Evolutionary conservation across 164 flowering plant genomes (phyloP).

Genomic region (Malania oleifera): DNA sequence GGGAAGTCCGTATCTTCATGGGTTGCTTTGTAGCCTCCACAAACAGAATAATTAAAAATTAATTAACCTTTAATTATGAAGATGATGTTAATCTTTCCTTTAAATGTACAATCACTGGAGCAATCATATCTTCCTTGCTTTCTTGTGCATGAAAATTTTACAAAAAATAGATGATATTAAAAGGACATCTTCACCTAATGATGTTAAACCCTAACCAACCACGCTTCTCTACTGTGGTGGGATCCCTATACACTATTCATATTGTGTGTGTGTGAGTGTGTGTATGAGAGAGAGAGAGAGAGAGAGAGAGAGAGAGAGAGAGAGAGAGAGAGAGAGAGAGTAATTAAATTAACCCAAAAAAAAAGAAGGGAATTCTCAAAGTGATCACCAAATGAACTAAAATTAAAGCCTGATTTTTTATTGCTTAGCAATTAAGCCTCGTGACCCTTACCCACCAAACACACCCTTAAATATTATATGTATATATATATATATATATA

Average conservation of each 20-base stretch:
- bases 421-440: slow-evolving; percentile 25
- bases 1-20: slow-evolving; percentile 1
- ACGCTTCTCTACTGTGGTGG: slow-evolving; percentile 7
- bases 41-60: not conserved
- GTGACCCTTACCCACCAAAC: slow-evolving; percentile 20
- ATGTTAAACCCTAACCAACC: slow-evolving; percentile 32
- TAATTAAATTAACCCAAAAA: slow-evolving; percentile 2
- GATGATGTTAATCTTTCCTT: slow-evolving; percentile 5
- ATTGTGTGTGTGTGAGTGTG: too few relatives aligned
- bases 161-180: slow-evolving; percentile 7
- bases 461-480: too few relatives aligned
- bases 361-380: slow-evolving; percentile 14
- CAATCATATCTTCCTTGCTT: slow-evolving; percentile 18
- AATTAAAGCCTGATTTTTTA: slow-evolving; percentile 2
- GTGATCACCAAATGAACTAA: too few relatives aligned
- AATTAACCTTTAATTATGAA: not conserved
- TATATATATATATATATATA: too few relatives aligned
- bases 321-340: too few relatives aligned
- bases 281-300: too few relatives aligned
- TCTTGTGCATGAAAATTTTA: slow-evolving; percentile 1
- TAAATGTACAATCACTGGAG: slow-evolving; percentile 9
- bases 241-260: not conserved
- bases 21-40: not conserved
- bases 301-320: too few relatives aligned
- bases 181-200: slow-evolving; percentile 29